Evolutionary conservation across 345 rosid genomes (phyloP), one percentile per base, ranked within the genome.

Genomic region (Conringia planisiliqua): DNA sequence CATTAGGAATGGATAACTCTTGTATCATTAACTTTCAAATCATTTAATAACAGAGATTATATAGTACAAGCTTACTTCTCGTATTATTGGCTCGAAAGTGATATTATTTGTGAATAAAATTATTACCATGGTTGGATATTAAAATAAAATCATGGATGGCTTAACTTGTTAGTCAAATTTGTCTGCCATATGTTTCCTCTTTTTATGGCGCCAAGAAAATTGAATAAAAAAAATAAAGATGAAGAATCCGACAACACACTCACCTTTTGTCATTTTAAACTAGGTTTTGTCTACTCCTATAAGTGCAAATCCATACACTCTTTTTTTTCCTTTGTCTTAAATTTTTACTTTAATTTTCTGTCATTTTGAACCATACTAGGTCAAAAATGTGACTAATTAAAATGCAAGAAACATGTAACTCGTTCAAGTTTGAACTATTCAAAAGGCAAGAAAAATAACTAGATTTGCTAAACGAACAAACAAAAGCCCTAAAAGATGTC

Each of bases 101-200:
- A 36, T 64, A 7, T 1, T 44, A 24, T 43, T 16, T 44, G 14
- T 30, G 4, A 65, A 55, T 54, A 11, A 16, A 52, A 57, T 29
- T 17, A 58, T 18, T 11, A 27, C 0, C 29, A 36, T 20, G 54
- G 61, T 36, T 57, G 50, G 4, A 65, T 39, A 56, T 54, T 16
- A 14, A 39, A 62, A 36, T 13, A 7, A 16, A 30, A 36, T 47
- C 6, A 16, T 30, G 3, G 48, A 60, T 75, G 79, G 74, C 74
- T 75, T 75, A n/a, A 14, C 30, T 46, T 69, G 18, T 3, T 54
- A 56, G 75, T 70, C 80, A 69, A 70, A 43, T 54, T 44, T 70
- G 80, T 76, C 80, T 76, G 75, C 80, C 80, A 70, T 62, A 61
- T 61, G 79, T 44, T 69, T 55, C 75, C 75, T 76, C 50, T 76